These are phyloP conservation scores for Tuctoria greenei DNA, from an alignment of 176 grass and related monocot genomes.

Conservation along the genomic window DNA sequence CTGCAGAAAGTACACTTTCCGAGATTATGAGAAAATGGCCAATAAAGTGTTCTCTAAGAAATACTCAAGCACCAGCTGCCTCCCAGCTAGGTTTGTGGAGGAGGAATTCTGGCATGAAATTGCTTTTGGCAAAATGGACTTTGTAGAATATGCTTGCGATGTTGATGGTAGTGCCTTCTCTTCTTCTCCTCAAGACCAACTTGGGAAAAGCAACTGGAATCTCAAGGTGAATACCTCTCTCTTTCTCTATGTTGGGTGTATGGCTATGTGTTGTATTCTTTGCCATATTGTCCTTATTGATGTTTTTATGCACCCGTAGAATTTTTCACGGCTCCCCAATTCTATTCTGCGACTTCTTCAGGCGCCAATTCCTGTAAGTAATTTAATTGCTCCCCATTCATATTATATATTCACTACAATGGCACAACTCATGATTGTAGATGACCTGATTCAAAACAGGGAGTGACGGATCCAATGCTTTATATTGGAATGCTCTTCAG, in stretches of 20 bases:
- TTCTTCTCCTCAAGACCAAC: slow-evolving; percentile 70
- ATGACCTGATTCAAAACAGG: slow-evolving; percentile 56
- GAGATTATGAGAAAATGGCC: slow-evolving; percentile 95
- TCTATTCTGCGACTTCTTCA: slow-evolving; percentile 83
- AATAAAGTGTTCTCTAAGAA: slow-evolving; percentile 88
- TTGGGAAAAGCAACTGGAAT: slow-evolving; percentile 95
- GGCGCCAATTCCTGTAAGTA: slow-evolving; percentile 74
- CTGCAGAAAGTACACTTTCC: slow-evolving; percentile 94
- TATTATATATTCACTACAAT: slow-evolving; percentile 1
- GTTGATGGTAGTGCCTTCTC: slow-evolving; percentile 99
- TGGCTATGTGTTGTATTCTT: neutral
- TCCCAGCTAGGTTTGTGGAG: slow-evolving; percentile 78
- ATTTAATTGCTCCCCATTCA: slow-evolving; percentile 3
- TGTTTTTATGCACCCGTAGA: slow-evolving; percentile 42
- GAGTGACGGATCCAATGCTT: slow-evolving; percentile 99
- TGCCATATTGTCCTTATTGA: slow-evolving; percentile 3
- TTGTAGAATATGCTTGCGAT: slow-evolving; percentile 97
- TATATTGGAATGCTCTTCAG: slow-evolving; percentile 99
- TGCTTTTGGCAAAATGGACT: slow-evolving; percentile 90
- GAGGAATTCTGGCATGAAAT: slow-evolving; percentile 99
- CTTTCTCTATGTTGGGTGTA: neutral
- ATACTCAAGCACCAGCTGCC: slow-evolving; percentile 79
- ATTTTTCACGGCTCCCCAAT: slow-evolving; percentile 77
- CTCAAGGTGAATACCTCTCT: slow-evolving; percentile 61
- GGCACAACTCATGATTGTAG: slow-evolving; percentile 12